These are phyloP conservation scores for Trichaptum fuscoviolaceum DNA, from an alignment of 768 basidiomycete species.

Conservation along the genomic window DNA sequence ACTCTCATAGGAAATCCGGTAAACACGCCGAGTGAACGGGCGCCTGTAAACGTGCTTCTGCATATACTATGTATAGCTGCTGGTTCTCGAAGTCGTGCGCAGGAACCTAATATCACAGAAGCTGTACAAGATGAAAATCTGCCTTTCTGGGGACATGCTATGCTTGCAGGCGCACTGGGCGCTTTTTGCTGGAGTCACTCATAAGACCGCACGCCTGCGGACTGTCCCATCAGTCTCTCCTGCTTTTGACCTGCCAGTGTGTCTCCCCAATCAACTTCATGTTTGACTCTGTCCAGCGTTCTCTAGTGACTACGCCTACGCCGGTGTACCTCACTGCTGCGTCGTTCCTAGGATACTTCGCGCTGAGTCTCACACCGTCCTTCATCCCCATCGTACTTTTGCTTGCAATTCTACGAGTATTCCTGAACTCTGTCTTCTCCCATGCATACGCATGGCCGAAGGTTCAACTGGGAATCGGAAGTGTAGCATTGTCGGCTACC, in stretches of 20 bases:
- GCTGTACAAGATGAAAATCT: background rate
- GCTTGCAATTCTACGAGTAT: slow-evolving; percentile 20
- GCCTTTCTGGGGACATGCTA: background rate
- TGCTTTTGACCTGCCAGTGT: background rate
- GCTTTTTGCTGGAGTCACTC: background rate
- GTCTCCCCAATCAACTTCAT: background rate
- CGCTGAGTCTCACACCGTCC: slow-evolving; percentile 24
- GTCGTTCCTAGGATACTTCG: slow-evolving; percentile 19
- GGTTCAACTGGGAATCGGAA: background rate
- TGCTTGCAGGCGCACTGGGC: background rate
- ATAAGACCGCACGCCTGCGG: background rate
- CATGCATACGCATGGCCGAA: background rate
- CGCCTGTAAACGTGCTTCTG: no score
- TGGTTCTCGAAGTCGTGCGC: background rate
- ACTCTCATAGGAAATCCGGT: no score
- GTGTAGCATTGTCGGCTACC: background rate
- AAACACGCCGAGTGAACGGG: no score
- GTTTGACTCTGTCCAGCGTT: background rate
- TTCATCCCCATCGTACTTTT: slow-evolving; percentile 31
- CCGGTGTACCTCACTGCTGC: slow-evolving; percentile 11
- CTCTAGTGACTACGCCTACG: background rate
- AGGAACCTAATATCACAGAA: background rate
- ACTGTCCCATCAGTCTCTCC: background rate
- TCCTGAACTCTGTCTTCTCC: background rate
- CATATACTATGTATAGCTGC: no score